phyloP scores from a whole-genome alignment of 306 rosid species.

The Hylodesmum podocarpum region DNA sequence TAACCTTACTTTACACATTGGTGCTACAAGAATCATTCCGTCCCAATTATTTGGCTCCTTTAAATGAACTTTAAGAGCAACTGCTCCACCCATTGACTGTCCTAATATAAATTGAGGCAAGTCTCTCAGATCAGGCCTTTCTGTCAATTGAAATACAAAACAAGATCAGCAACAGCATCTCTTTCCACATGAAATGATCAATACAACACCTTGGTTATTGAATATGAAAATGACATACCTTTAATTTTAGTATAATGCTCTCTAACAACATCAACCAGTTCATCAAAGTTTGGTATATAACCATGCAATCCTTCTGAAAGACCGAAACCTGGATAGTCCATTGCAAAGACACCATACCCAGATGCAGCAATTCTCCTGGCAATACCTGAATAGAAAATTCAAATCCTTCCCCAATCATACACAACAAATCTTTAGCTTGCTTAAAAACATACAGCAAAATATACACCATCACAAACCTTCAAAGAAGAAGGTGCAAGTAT shows the following conservation, averaged over 20 bases:
- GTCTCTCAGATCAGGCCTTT: constrained; percentile 60
- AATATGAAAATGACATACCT: constrained; percentile 41
- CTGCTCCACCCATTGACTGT: constrained; percentile 95
- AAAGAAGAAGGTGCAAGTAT: constrained; percentile 92
- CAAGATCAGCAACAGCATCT: constrained; percentile 16
- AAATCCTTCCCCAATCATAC: constrained; percentile 1
- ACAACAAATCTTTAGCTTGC: background rate
- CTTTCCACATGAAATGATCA: background rate
- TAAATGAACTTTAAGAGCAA: constrained; percentile 72
- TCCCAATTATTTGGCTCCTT: constrained; percentile 77
- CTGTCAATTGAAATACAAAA: constrained; percentile 41
- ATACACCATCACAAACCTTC: constrained; percentile 62
- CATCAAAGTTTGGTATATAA: constrained; percentile 67
- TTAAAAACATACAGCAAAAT: background rate
- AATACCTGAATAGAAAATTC: constrained; percentile 52
- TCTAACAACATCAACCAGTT: constrained; percentile 66
- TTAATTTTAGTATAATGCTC: constrained; percentile 72
- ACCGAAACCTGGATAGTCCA: constrained; percentile 95
- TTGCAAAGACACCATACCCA: constrained; percentile 72
- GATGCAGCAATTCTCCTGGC: constrained; percentile 77
- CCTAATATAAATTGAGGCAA: constrained; percentile 75
- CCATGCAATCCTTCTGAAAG: constrained; percentile 94
- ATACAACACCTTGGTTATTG: background rate
- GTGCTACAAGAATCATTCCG: constrained; percentile 84
- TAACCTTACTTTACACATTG: constrained; percentile 89